Conservation (phyloP, 805 yeast genomes). For the Pichia cephalocereana region DNA sequence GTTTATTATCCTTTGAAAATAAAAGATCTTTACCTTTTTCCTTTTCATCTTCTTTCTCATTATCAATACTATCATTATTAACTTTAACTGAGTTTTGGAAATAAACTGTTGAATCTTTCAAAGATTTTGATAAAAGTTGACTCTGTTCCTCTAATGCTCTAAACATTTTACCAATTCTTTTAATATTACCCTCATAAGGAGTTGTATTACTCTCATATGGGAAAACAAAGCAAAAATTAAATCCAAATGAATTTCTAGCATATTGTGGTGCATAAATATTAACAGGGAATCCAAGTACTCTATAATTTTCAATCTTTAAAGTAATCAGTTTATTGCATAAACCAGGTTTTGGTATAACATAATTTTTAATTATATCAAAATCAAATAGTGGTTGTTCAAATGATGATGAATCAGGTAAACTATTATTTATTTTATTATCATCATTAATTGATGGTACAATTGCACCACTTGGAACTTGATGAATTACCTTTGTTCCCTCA, state of each 20-base stretch:
- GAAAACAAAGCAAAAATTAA: constrained; percentile 90
- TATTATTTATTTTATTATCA: constrained; percentile 12
- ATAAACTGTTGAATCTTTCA: constrained; percentile 34
- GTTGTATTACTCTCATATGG: constrained; percentile 71
- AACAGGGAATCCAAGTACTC: constrained; percentile 85
- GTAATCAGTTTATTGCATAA: constrained; percentile 77
- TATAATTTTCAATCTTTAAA: constrained; percentile 56
- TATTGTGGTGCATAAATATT: constrained; percentile 65
- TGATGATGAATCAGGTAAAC: constrained; percentile 24
- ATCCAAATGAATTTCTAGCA: constrained; percentile 85
- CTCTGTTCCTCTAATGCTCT: constrained; percentile 85
- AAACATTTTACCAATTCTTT: constrained; percentile 81
- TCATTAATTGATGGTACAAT: constrained; percentile 32
- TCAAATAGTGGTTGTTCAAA: constrained; percentile 44
- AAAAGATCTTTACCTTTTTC: constrained; percentile 1
- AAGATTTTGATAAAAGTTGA: constrained; percentile 54
- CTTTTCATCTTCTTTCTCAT: constrained; percentile 1
- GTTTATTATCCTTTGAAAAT: constrained; percentile 7
- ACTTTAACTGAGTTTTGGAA: constrained; percentile 19
- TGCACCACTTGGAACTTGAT: constrained; percentile 81
- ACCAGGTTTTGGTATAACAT: constrained; percentile 88
- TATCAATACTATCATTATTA: too few species aligned
- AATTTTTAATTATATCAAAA: constrained; percentile 82
- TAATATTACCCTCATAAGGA: constrained; percentile 79
- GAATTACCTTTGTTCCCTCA: constrained; percentile 86